Evolutionary conservation across 2,329 filamentous ascomycete genomes (phyloP).

Genomic region (Monosporascus ibericus): DNA sequence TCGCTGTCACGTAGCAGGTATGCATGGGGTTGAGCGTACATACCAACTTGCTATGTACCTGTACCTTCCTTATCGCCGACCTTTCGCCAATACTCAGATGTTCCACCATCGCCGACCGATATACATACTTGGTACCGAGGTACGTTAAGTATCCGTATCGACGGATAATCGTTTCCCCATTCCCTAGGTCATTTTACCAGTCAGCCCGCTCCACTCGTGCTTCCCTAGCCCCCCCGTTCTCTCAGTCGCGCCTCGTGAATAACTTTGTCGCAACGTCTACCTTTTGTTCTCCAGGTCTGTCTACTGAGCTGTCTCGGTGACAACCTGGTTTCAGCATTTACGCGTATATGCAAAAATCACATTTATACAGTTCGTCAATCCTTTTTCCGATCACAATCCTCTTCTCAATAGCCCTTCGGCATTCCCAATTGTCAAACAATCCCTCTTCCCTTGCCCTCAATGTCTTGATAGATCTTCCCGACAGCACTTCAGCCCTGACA

Average conservation of each 20-base stretch:
- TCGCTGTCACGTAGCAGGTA: too few relatives aligned
- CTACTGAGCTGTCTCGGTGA: background rate
- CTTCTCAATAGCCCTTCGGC: constrained; percentile 13
- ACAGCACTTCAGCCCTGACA: background rate
- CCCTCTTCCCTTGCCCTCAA: constrained; percentile 2
- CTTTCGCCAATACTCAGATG: too few relatives aligned
- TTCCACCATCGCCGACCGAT: too few relatives aligned
- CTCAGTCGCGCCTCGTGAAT: background rate
- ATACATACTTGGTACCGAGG: background rate
- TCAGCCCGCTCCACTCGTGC: background rate
- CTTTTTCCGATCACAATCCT: constrained; percentile 18
- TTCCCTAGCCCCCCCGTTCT: too few relatives aligned
- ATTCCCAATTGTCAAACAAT: constrained; percentile 7
- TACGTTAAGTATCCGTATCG: background rate
- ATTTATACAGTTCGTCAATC: constrained; percentile 27
- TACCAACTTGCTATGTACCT: background rate
- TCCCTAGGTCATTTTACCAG: background rate
- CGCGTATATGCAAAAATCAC: background rate
- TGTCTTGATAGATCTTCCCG: background rate
- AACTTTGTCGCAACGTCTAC: background rate
- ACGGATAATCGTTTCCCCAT: background rate
- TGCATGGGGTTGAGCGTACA: background rate
- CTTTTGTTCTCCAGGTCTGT: background rate
- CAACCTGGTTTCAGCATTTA: background rate
- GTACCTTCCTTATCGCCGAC: background rate